Evolutionary conservation across 2,329 filamentous ascomycete genomes (phyloP).

Genomic region (Cladophialophora psammophila): DNA sequence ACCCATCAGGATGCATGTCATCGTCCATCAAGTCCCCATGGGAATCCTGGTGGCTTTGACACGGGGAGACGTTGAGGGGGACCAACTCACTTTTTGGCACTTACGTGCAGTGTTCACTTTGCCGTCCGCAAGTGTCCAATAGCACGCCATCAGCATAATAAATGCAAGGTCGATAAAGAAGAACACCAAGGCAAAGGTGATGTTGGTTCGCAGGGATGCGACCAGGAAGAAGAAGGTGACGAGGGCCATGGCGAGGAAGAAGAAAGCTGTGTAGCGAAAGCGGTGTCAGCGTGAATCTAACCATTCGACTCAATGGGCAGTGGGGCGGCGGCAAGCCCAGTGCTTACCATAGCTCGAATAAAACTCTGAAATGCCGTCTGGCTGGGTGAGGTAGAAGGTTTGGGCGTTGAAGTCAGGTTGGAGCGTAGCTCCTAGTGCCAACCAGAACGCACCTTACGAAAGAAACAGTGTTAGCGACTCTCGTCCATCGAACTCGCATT

Average conservation of each 20-base stretch:
- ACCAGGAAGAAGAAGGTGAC: conserved; percentile 71
- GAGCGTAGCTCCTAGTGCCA: conserved; percentile 62
- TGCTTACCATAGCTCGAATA: conserved; percentile 45
- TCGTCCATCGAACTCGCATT: conserved; percentile 42
- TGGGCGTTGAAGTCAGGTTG: conserved; percentile 61
- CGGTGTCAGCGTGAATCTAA: conserved; percentile 20
- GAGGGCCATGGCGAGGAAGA: conserved; percentile 68
- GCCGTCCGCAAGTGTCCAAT: conserved; percentile 59
- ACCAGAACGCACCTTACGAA: conserved; percentile 54
- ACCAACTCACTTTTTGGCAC: conserved; percentile 19
- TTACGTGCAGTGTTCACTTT: conserved; percentile 10
- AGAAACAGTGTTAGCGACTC: background rate
- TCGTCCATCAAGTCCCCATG: background rate
- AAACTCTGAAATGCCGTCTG: conserved; percentile 8
- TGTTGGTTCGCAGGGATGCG: conserved; percentile 74
- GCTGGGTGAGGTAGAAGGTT: conserved; percentile 40
- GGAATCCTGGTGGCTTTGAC: background rate
- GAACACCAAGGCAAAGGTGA: conserved; percentile 74
- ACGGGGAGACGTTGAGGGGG: too few species aligned
- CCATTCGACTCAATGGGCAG: background rate
- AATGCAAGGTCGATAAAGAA: conserved; percentile 55
- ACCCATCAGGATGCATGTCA: too few species aligned
- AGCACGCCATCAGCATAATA: conserved; percentile 23
- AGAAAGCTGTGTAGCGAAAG: conserved; percentile 59
- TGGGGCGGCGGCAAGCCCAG: too few species aligned